Evolutionary conservation across 2,329 filamentous ascomycete genomes (phyloP), one percentile per base, ranked within the genome.

Genomic region (Aureobasidium pullulans): DNA sequence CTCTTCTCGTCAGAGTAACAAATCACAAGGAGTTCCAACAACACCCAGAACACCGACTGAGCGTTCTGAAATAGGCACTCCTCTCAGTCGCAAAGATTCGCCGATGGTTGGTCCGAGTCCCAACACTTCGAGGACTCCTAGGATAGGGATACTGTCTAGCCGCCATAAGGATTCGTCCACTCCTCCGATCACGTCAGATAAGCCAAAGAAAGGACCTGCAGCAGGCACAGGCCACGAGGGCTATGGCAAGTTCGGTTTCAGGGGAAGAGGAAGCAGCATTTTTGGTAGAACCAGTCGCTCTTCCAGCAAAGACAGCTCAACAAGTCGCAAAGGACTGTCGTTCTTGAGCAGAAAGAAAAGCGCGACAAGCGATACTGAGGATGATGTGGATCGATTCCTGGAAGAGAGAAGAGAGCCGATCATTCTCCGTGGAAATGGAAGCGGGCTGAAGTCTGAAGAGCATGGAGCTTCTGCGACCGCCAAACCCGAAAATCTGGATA

Each of bases 141-240:
- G 52, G 31, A 37, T 15, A 8, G 28, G 32, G 4, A 34, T 56
- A 36, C 40, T 56, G 7, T 32, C 52, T 3, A 56, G 32, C 5
- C 13, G 19, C 10, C 31, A 34, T 29, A 43, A 15, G 9, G 42
- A 56, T 6, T 36, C 52, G 8, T 8, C 52, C 11, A 56, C 40
- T 23, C 52, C 40, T 9, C 29, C 47, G 16, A 39, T 53, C 15
- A 13, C 40, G n/a, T 32, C 54, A 10, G 81, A 85, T n/a, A 84
- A 81, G 68, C 62, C 76, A 28, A 82, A 88, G 31, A 93, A 90
- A 72, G 92, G 93, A 0, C 93, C 93, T 23, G 84, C 82, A 15
- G 93, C 93, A 42, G 93, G 93, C n/a, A 97, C 93, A 39, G 93
- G 93, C 0, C 91, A 97, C 67, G 93, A 97, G 75, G 88, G 88